Evolutionary conservation across 2,329 filamentous ascomycete genomes (phyloP).

Genomic region (Madurella fahalii): DNA sequence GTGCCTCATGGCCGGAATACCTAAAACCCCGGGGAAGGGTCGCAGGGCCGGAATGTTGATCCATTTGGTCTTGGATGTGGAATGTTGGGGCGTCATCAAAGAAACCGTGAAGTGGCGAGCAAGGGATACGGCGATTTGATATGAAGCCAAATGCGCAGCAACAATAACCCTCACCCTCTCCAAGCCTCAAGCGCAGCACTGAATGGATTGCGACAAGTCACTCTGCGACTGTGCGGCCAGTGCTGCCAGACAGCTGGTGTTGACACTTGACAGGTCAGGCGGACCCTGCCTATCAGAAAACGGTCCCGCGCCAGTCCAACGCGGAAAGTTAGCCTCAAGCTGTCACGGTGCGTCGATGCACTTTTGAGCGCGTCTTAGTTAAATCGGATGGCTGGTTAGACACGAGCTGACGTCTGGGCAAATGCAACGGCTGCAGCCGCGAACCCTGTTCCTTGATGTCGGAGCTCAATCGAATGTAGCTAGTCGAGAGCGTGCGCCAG

Average conservation of each 20-base stretch:
- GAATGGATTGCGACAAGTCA: background rate
- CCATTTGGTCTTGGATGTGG: slow-evolving; percentile 39
- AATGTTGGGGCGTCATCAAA: slow-evolving; percentile 25
- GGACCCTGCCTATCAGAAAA: background rate
- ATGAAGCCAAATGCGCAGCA: background rate
- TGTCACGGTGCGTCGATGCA: background rate
- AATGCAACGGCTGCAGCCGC: slow-evolving; percentile 1
- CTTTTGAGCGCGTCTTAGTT: background rate
- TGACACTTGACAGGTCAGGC: background rate
- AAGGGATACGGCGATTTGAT: slow-evolving; percentile 9
- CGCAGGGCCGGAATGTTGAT: slow-evolving; percentile 43
- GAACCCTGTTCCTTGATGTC: background rate
- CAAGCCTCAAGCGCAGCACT: background rate
- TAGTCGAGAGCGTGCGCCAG: background rate
- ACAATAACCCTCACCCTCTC: background rate
- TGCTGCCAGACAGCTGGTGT: background rate
- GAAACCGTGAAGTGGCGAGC: background rate
- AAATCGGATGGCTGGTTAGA: slow-evolving; percentile 23
- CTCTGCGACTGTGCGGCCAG: background rate
- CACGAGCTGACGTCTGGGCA: slow-evolving; percentile 6
- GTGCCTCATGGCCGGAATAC: slow-evolving; percentile 35
- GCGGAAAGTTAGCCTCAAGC: slow-evolving; percentile 8
- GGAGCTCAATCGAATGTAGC: background rate
- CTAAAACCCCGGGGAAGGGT: slow-evolving; percentile 43
- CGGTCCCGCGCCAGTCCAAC: background rate